A percentile compares a stretch with the other conserved stretches of the same genome.
phyloP scores from a whole-genome alignment of 2,329 filamentous ascomycete genomes.

The Coleophoma eucalyptorum region DNA sequence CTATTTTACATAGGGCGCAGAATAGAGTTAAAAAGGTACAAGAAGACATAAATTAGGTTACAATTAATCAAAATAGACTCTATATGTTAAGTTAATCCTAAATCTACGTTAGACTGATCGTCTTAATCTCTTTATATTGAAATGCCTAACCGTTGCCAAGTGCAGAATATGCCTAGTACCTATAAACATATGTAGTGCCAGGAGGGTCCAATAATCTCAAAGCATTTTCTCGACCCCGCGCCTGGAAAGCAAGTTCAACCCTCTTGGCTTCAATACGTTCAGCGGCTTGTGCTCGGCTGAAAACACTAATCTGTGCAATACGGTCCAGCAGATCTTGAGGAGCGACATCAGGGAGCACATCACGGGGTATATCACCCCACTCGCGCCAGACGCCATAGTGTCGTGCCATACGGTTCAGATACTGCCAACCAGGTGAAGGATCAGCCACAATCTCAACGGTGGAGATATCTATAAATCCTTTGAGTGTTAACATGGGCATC shows the following conservation, averaged over 20 bases:
- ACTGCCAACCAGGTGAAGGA: constrained; percentile 1
- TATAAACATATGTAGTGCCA: neutral
- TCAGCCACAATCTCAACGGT: constrained; percentile 4
- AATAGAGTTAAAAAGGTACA: no score
- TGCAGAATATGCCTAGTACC: neutral
- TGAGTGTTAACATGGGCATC: constrained; percentile 47
- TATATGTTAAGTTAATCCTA: no score
- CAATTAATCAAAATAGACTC: no score
- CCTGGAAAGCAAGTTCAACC: neutral
- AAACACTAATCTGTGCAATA: neutral
- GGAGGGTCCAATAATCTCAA: neutral
- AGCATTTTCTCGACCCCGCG: neutral
- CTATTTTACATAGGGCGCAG: no score
- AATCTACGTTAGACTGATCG: no score
- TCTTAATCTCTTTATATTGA: no score
- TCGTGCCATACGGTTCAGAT: constrained; percentile 3
- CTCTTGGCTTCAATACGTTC: neutral
- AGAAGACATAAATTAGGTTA: no score
- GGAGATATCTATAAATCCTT: constrained; percentile 51
- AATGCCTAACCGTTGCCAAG: neutral
- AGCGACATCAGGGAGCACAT: constrained; percentile 3
- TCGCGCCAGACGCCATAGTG: constrained; percentile 7
- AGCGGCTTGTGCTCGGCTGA: neutral
- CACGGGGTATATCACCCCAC: constrained; percentile 6
- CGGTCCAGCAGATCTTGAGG: constrained; percentile 3